Base-by-base conservation (phyloP, 768 basidiomycete genomes). In the Podaxis mareebaensis region DNA sequence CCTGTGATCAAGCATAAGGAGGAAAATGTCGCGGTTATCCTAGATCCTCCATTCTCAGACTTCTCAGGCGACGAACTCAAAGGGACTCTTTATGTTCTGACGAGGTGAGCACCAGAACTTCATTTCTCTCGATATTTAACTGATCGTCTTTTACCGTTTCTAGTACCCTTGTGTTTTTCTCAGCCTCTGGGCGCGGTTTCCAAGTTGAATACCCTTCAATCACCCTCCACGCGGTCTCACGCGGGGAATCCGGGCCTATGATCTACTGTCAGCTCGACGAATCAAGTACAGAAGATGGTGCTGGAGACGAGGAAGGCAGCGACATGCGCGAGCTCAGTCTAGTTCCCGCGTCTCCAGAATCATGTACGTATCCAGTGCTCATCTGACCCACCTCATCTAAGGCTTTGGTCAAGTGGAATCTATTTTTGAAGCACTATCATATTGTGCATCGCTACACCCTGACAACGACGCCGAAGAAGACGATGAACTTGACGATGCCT, bases 221-320 rank as follows among this genome's bases (percentile, higher is more conserved):
- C 71, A 96, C 94, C 0, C 84, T 99, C 2, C 97, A 99, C 69
- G 97, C 97, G 26, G 84, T 96, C 59, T 93, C 95, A 0, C 88
- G 94, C 51, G 81, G 83, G 2, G 84, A 86, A 48, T 65, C 76
- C 8, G 81, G 80, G 0, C 88, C 92, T 3, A 90, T 87, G 6
- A 84, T 99, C 71, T 99, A 98, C 75, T 97, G 95, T 72, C 97
- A 99, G 68, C 84, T 99, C 11, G 96, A 97, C 68, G 93, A 93
- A 64, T 70, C 71, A 55, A 68, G 54, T 11, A 76, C 76, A 33
- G 74, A 81, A 33, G 74, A 73, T 28, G 80, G 78, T 39, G 79
- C 60, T 66, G 74, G 46, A 4, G 71, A 67, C 3, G 75, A 77
- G 12, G 77, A 80, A 28, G 77, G 74, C 52, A 68, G 70, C 8